These are phyloP conservation scores for Oryza glumipatula DNA, from an alignment of 176 grass and related monocot genomes.

Conservation along the genomic window DNA sequence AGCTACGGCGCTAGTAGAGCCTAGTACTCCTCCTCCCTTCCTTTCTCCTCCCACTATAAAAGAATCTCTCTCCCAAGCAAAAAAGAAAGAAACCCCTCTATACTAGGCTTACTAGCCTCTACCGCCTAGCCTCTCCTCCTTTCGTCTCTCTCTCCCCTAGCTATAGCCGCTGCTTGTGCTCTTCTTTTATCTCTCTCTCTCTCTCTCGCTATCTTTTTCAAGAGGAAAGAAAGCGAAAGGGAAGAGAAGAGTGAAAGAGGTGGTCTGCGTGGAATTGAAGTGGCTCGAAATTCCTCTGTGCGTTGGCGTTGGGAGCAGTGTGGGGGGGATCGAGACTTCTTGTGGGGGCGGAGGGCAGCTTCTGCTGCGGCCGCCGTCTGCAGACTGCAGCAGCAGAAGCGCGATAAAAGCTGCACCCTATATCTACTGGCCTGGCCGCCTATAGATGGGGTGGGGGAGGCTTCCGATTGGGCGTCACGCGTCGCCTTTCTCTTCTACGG, in stretches of 20 bases:
- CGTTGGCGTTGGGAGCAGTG: neutral
- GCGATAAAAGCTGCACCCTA: constrained; percentile 30
- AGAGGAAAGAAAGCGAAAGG: neutral
- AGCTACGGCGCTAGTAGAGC: constrained; percentile 11
- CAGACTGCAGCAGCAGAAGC: constrained; percentile 28
- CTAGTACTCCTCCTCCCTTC: neutral
- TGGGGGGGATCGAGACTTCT: constrained; percentile 40
- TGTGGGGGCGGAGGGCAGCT: constrained; percentile 12
- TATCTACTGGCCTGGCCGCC: neutral
- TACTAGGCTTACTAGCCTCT: neutral
- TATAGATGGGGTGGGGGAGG: neutral
- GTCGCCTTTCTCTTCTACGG: neutral
- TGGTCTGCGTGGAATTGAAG: constrained; percentile 34
- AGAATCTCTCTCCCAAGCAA: constrained; percentile 31
- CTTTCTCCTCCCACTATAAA: constrained; percentile 36
- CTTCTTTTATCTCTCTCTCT: constrained; percentile 13
- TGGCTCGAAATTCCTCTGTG: constrained; percentile 45
- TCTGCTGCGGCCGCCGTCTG: constrained; percentile 35
- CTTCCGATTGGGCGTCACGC: neutral
- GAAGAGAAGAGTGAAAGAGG: no score
- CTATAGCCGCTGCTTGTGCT: neutral
- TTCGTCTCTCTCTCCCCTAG: neutral
- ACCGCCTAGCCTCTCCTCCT: neutral
- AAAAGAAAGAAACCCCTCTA: neutral
- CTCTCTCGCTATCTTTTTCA: constrained; percentile 12